Evolutionary conservation across 371 early-diverging fungal genomes (phyloP).

Genomic region (Mortierella sp.): DNA sequence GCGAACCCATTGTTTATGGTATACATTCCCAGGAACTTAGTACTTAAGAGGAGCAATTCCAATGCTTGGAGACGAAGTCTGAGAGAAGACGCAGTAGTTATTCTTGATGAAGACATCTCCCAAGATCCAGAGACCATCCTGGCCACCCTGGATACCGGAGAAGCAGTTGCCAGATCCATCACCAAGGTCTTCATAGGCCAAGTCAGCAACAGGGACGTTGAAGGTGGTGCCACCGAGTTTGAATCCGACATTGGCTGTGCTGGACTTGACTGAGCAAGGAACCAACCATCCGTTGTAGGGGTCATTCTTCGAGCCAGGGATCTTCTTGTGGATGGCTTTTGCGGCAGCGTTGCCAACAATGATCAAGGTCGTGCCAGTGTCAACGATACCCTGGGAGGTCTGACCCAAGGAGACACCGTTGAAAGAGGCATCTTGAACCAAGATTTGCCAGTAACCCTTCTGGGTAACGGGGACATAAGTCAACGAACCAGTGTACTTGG

Average conservation of each 20-base stretch:
- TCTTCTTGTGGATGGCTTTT: slow-evolving; percentile 25
- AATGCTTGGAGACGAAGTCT: too few relatives aligned
- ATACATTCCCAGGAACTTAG: slow-evolving; percentile 29
- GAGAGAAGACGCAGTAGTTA: too few relatives aligned
- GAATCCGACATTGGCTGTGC: slow-evolving; percentile 28
- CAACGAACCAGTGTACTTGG: slow-evolving; percentile 67
- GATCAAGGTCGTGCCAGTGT: slow-evolving; percentile 40
- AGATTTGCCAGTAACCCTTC: slow-evolving; percentile 62
- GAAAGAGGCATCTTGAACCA: slow-evolving; percentile 20
- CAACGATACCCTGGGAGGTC: slow-evolving; percentile 21
- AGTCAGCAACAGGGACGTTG: slow-evolving; percentile 41
- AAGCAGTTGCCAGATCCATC: not conserved
- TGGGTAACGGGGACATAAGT: slow-evolving; percentile 76
- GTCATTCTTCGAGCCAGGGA: slow-evolving; percentile 17
- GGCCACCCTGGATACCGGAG: too few relatives aligned
- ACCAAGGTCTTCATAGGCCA: slow-evolving; percentile 36
- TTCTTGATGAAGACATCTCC: too few relatives aligned
- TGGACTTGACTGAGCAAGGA: slow-evolving; percentile 28
- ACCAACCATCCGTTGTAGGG: slow-evolving; percentile 35
- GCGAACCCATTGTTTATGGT: slow-evolving; percentile 11
- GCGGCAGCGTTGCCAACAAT: slow-evolving; percentile 35
- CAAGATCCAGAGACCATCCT: too few relatives aligned
- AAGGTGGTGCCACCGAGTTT: slow-evolving; percentile 24
- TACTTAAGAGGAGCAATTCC: too few relatives aligned
- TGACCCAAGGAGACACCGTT: slow-evolving; percentile 20